Evolutionary conservation across 106 monocot genomes (phyloP).

Genomic region (Allium sativum): DNA sequence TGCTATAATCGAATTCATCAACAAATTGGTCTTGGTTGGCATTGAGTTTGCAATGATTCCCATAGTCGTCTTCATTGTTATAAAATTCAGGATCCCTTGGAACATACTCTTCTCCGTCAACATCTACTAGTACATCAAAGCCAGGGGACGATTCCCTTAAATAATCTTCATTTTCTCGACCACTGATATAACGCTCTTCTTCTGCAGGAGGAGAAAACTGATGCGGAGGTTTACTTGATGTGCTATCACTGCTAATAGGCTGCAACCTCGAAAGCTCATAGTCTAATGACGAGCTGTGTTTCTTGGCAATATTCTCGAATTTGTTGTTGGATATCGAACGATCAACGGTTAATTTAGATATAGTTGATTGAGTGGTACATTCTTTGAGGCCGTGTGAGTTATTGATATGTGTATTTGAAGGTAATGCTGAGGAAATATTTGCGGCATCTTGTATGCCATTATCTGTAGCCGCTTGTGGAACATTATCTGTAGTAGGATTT

Average conservation of each 20-base stretch:
- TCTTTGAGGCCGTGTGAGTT: conserved; percentile 20
- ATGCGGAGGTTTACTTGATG: conserved; percentile 4
- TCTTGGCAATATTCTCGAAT: conserved; percentile 11
- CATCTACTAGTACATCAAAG: conserved; percentile 38
- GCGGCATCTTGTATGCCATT: not conserved
- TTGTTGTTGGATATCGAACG: conserved; percentile 5
- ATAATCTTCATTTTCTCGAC: conserved; percentile 44
- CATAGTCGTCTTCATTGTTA: conserved; percentile 21
- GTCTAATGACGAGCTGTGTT: conserved; percentile 4
- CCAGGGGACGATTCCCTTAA: conserved; percentile 67
- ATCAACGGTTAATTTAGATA: not conserved
- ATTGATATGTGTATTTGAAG: conserved; percentile 3
- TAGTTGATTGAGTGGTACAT: conserved; percentile 12
- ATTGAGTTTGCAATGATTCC: conserved; percentile 14
- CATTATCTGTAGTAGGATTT: conserved; percentile 10
- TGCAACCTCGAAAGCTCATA: conserved; percentile 16
- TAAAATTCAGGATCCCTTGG: conserved; percentile 23
- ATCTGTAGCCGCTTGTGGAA: conserved; percentile 1
- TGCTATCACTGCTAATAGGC: conserved; percentile 10
- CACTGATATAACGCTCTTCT: conserved; percentile 29
- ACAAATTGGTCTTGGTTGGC: conserved; percentile 1
- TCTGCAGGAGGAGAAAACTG: conserved; percentile 14
- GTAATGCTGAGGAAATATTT: conserved; percentile 16
- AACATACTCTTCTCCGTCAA: conserved; percentile 19
- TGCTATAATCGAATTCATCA: conserved; percentile 28